Base-by-base conservation (phyloP, 106 monocot species). In the Alisma plantagoaquatica region DNA sequence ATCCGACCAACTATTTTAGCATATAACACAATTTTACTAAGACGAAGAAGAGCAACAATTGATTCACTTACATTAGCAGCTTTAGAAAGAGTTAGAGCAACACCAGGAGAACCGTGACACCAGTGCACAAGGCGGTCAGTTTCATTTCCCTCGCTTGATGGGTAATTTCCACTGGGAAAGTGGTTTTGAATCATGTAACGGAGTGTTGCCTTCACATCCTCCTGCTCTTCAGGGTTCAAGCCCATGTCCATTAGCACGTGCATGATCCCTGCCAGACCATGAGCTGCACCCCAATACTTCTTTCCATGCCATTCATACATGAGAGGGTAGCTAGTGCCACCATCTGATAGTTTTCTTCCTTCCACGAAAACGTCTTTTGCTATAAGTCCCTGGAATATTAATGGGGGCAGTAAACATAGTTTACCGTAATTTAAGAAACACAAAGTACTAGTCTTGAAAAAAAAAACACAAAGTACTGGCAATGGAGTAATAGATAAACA, bases 81-180 rank as follows among this genome's bases (percentile, higher is more conserved):
- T 78, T 78, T 83, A 42, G 70, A 25, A 3, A 87, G 64, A 35
- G 87, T 88, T 29, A 94, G 77, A 38, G 84, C 65, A 29, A 88
- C 63, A 43, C 94, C 94, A 26, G 94, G 87, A n/a, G 94, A 87
- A 43, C 94, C 94, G 54, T 94, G 87, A 51, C 94, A 94, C 94
- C 94, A 94, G 54, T 88, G 94, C 51, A 94, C 94, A 0, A 94
- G 80, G 14, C 67, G 71, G 33, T 87, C 87, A 23, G 57, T 51
- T 4, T 70, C 56, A 11, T 53, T 67, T 14, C 77, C 80, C 53
- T 87, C 87, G 27, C 80, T 87, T 0, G 87, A 83, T 18, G 80
- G 87, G 61, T 94, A 94, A 56, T 94, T 94, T 8, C 87, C 87
- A 49, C 77, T 73, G 4, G 77, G 77, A 56, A 84, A 83, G 21